These are phyloP conservation scores for Entomortierella chlamydospora DNA, from an alignment of 192 early-diverging fungal genomes.

Conservation along the genomic window DNA sequence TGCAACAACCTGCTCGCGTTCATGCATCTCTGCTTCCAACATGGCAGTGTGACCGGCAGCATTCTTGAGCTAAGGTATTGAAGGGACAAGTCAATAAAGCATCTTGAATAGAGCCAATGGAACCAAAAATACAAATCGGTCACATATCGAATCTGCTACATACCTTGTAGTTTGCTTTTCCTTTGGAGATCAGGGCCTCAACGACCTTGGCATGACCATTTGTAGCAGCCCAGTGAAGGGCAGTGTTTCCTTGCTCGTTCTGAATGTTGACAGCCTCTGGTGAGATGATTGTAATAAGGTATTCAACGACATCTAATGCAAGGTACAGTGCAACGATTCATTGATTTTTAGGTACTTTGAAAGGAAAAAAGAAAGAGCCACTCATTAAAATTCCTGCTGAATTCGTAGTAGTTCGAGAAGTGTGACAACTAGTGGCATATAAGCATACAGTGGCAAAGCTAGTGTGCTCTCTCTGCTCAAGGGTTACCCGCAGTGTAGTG, in stretches of 20 bases:
- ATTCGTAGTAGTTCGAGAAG: too few species aligned
- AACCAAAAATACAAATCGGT: too few species aligned
- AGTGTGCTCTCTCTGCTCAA: not conserved
- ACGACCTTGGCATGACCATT: slow-evolving; percentile 82
- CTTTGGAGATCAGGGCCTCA: slow-evolving; percentile 67
- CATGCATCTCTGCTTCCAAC: slow-evolving; percentile 60
- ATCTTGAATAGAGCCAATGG: too few species aligned
- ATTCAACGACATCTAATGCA: slow-evolving; percentile 69
- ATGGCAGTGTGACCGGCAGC: slow-evolving; percentile 57
- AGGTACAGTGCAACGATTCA: too few species aligned
- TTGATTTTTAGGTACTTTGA: not conserved
- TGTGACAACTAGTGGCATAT: too few species aligned
- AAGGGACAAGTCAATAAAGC: too few species aligned
- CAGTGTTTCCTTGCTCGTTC: slow-evolving; percentile 74
- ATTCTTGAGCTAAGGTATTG: slow-evolving; percentile 59
- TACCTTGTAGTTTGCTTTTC: slow-evolving; percentile 72
- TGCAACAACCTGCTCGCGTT: slow-evolving; percentile 63
- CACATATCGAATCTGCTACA: too few species aligned
- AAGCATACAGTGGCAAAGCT: too few species aligned
- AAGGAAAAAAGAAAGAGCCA: not conserved
- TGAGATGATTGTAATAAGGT: slow-evolving; percentile 56
- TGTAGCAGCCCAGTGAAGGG: slow-evolving; percentile 88
- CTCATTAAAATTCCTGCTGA: too few species aligned
- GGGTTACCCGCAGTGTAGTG: not conserved
- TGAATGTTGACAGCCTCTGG: slow-evolving; percentile 59